Percentiles rank a stretch among this genome's conserved stretches.
Conservation (phyloP, 306 rosid species). For the Trifolium pratense region DNA sequence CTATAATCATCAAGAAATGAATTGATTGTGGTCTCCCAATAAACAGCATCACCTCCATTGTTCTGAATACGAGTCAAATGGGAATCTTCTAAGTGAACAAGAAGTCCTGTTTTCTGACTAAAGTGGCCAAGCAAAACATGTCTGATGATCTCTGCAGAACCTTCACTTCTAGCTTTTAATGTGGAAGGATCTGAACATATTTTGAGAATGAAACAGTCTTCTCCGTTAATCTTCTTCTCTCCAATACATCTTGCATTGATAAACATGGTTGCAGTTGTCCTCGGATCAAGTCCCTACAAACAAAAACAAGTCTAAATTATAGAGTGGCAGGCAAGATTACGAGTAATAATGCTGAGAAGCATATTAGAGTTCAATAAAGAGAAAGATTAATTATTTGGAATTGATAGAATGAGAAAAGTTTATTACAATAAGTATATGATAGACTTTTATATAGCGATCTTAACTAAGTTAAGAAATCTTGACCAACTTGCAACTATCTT, state of each 20-base stretch:
- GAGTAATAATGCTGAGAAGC: neutral
- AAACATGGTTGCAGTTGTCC: conserved; percentile 94
- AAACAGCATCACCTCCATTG: conserved; percentile 96
- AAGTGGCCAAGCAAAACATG: conserved; percentile 95
- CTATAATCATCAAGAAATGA: conserved; percentile 88
- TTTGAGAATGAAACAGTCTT: conserved; percentile 96
- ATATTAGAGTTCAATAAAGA: neutral
- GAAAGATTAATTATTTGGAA: neutral
- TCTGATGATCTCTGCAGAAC: conserved; percentile 95
- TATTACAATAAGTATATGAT: neutral
- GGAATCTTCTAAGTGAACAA: conserved; percentile 92
- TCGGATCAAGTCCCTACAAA: conserved; percentile 90
- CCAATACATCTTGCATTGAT: conserved; percentile 90
- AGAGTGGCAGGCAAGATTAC: neutral
- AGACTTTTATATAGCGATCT: neutral
- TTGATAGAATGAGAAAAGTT: neutral
- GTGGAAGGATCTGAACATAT: conserved; percentile 87
- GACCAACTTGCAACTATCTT: neutral
- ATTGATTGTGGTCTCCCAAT: conserved; percentile 98
- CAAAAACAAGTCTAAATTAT: conserved; percentile 11
- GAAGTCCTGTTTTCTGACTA: conserved; percentile 96
- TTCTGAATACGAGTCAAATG: conserved; percentile 98
- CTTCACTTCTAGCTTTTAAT: conserved; percentile 92
- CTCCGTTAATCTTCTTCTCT: conserved; percentile 87
- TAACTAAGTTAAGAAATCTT: neutral